A percentile compares a stretch with the other conserved stretches of the same genome.
phyloP scores from a whole-genome alignment of 2,329 filamentous ascomycete genomes.

The Aspergillus chevalieri region DNA sequence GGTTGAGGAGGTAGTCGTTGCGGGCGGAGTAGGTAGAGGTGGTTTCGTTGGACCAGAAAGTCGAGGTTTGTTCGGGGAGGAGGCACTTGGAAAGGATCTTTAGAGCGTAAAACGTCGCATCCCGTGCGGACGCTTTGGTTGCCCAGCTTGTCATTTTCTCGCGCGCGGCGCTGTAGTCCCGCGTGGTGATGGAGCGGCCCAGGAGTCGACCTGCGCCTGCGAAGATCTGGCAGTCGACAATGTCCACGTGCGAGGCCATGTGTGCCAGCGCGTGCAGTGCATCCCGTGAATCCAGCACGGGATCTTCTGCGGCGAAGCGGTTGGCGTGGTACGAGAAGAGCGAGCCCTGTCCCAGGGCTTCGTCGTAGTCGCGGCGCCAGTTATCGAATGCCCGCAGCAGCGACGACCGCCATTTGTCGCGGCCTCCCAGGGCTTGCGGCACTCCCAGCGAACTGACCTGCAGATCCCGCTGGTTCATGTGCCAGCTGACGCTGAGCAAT shows the following conservation, averaged over 20 bases:
- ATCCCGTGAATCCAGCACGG: constrained; percentile 79
- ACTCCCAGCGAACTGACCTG: constrained; percentile 85
- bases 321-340: constrained; percentile 18
- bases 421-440: constrained; percentile 70
- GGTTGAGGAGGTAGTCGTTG: constrained; percentile 82
- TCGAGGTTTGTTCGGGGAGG: constrained; percentile 40
- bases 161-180: constrained; percentile 73
- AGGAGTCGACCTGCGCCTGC: constrained; percentile 79
- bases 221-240: constrained; percentile 96
- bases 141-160: constrained; percentile 92
- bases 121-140: constrained; percentile 75
- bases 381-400: constrained; percentile 84
- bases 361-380: constrained; percentile 90
- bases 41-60: constrained; percentile 28
- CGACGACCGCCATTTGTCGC: constrained; percentile 84
- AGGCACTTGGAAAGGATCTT: constrained; percentile 78
- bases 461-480: constrained; percentile 93
- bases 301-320: constrained; percentile 51
- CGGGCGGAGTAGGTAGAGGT: constrained; percentile 64
- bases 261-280: constrained; percentile 91
- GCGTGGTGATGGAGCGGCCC: constrained; percentile 73
- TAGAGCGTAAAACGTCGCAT: constrained; percentile 87
- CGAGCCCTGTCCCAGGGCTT: constrained; percentile 57
- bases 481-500: constrained; percentile 87
- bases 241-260: constrained; percentile 96